A percentile compares a stretch with the other conserved stretches of the same genome.
These are phyloP conservation scores for Albatrellus sp. DNA, from an alignment of 1,284 basidiomycete species.

Conservation along the genomic window DNA sequence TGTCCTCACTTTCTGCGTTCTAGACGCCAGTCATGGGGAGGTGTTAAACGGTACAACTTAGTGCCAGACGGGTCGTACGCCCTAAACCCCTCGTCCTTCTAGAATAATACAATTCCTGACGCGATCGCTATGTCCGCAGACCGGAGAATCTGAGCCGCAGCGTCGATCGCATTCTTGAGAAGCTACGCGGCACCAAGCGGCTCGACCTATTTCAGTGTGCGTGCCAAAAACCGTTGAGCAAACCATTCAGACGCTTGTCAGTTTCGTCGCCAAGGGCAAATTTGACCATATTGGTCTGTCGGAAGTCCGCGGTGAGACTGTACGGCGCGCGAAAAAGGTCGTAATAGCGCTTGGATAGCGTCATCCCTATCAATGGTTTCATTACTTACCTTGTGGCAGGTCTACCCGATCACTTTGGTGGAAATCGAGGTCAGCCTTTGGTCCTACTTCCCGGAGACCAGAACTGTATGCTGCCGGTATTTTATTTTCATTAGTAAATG, in stretches of 20 bases:
- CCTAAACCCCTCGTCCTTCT: neutral
- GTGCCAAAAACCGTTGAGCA: conserved; percentile 24
- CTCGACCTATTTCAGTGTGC: conserved; percentile 32
- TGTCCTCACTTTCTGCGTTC: neutral
- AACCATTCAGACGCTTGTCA: conserved; percentile 16
- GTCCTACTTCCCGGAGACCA: conserved; percentile 25
- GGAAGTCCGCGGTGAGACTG: conserved; percentile 32
- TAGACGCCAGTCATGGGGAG: conserved; percentile 25
- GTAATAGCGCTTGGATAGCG: neutral
- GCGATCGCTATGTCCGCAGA: conserved; percentile 12
- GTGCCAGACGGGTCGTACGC: conserved; percentile 19
- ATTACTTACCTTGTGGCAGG: conserved; percentile 14
- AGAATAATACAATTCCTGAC: neutral
- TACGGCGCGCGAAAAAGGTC: conserved; percentile 26
- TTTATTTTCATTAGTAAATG: too few species aligned
- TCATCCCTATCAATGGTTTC: neutral
- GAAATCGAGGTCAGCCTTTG: conserved; percentile 46
- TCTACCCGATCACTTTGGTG: conserved; percentile 31
- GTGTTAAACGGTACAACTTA: conserved; percentile 12
- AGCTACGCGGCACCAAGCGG: conserved; percentile 26
- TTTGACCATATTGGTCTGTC: conserved; percentile 35
- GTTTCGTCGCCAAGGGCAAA: conserved; percentile 26
- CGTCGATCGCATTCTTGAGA: conserved; percentile 23
- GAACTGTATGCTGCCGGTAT: conserved; percentile 19
- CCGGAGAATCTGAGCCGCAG: conserved; percentile 28